Evolutionary conservation across 225 moss, liverwort and hornwort species (phyloP).

Genomic region (Pseudisothecium myosuroides): DNA sequence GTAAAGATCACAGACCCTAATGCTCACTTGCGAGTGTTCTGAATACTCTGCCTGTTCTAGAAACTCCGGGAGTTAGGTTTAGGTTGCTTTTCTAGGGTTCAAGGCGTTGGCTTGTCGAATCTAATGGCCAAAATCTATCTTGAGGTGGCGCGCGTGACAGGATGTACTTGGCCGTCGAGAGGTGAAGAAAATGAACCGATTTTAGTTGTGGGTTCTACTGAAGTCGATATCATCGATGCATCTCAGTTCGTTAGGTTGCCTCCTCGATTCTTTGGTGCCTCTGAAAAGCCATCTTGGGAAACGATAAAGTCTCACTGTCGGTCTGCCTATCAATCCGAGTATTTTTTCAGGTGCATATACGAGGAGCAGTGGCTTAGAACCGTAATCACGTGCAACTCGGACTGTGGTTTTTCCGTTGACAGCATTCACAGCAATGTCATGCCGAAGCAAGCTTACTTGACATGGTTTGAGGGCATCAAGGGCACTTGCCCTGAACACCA

Average conservation of each 20-base stretch:
- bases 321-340: not conserved
- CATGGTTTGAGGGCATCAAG: not conserved
- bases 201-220: rapidly evolving
- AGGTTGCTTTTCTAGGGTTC: not conserved
- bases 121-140: not conserved
- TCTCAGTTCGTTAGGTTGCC: not conserved
- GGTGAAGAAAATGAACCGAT: not conserved
- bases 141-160: not conserved
- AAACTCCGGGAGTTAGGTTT: too few relatives aligned
- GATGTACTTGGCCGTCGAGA: not conserved
- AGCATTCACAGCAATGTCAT: not conserved
- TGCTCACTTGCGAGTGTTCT: not conserved
- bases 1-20: too few relatives aligned
- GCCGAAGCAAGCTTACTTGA: not conserved
- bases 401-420: not conserved
- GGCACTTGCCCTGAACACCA: not conserved
- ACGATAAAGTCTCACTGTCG: not conserved
- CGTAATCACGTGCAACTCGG: not conserved
- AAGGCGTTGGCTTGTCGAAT: not conserved
- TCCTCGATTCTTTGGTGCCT: not conserved
- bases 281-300: not conserved
- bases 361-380: not conserved
- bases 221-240: not conserved
- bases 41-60: not conserved
- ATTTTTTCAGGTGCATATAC: not conserved